Conservation (phyloP, 2,329 filamentous ascomycete species). For the Verticillium klebahnii region DNA sequence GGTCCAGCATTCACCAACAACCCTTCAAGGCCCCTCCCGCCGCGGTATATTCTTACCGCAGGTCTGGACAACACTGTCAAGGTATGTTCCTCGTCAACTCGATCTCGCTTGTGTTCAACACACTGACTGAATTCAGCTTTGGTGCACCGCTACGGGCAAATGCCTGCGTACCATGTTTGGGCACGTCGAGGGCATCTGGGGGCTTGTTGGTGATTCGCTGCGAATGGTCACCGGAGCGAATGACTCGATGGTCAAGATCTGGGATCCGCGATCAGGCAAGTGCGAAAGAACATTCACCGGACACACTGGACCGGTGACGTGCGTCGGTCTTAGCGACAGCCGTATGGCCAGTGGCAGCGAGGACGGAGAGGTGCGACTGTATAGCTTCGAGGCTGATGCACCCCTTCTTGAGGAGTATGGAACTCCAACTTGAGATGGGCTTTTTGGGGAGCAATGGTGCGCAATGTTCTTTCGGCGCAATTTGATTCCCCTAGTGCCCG, state of each 20-base stretch:
- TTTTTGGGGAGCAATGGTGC: neutral
- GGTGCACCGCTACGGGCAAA: slow-evolving; percentile 78
- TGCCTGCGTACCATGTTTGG: slow-evolving; percentile 94
- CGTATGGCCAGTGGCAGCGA: slow-evolving; percentile 89
- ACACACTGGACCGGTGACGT: slow-evolving; percentile 87
- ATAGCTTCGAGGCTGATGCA: slow-evolving; percentile 61
- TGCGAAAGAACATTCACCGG: slow-evolving; percentile 91
- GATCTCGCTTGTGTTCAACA: neutral
- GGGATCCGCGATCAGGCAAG: slow-evolving; percentile 87
- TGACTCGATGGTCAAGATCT: slow-evolving; percentile 88
- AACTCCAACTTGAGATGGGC: slow-evolving; percentile 38
- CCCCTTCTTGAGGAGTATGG: slow-evolving; percentile 42
- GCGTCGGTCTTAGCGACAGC: slow-evolving; percentile 84
- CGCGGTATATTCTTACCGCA: slow-evolving; percentile 88
- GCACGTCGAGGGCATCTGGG: slow-evolving; percentile 95
- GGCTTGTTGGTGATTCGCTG: slow-evolving; percentile 80
- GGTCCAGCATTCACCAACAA: slow-evolving; percentile 59
- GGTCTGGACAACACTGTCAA: slow-evolving; percentile 82
- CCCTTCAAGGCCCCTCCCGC: slow-evolving; percentile 64
- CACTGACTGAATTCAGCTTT: slow-evolving; percentile 53
- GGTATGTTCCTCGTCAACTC: neutral
- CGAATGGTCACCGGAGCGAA: slow-evolving; percentile 86
- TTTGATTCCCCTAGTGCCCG: neutral
- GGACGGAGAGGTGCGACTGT: slow-evolving; percentile 85
- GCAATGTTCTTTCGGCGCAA: neutral